Conservation (phyloP, 306 rosid species). For the Dryas drummondii region DNA sequence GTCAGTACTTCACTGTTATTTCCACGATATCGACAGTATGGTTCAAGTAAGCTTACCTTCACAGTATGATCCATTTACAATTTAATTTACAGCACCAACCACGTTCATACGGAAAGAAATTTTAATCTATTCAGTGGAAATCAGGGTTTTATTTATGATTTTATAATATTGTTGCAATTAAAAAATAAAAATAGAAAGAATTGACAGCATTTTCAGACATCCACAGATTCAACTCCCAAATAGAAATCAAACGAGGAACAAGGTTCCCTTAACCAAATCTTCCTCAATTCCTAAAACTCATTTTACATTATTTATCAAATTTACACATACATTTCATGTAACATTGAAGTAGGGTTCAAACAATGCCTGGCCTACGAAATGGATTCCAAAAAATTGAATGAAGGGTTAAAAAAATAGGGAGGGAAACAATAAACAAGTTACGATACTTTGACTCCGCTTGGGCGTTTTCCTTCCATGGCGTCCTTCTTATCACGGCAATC, state of each 20-base stretch:
- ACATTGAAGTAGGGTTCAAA: constrained; percentile 47
- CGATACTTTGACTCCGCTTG: constrained; percentile 77
- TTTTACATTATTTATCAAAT: constrained; percentile 33
- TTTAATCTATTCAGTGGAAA: too few species aligned
- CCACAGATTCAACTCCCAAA: not conserved
- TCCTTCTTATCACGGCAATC: constrained; percentile 92
- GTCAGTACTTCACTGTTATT: too few species aligned
- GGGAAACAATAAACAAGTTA: constrained; percentile 31
- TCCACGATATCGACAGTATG: too few species aligned
- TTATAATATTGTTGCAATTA: too few species aligned
- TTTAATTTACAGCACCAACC: too few species aligned
- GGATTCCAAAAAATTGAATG: constrained; percentile 29
- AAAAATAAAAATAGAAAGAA: not conserved
- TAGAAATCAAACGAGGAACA: not conserved
- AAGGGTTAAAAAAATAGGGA: constrained; percentile 27
- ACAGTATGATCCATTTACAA: too few species aligned
- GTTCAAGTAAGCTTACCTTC: too few species aligned
- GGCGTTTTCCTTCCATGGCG: constrained; percentile 98
- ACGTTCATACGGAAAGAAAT: too few species aligned
- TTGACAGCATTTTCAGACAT: not conserved
- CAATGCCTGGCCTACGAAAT: constrained; percentile 48
- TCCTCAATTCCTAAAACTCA: constrained; percentile 28
- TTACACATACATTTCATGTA: constrained; percentile 46
- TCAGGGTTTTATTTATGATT: too few species aligned
- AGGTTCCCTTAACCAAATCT: constrained; percentile 19